These are phyloP conservation scores for Dictyostelium firmibasis DNA, from an alignment of 78 protist genomes.

Conservation along the genomic window DNA sequence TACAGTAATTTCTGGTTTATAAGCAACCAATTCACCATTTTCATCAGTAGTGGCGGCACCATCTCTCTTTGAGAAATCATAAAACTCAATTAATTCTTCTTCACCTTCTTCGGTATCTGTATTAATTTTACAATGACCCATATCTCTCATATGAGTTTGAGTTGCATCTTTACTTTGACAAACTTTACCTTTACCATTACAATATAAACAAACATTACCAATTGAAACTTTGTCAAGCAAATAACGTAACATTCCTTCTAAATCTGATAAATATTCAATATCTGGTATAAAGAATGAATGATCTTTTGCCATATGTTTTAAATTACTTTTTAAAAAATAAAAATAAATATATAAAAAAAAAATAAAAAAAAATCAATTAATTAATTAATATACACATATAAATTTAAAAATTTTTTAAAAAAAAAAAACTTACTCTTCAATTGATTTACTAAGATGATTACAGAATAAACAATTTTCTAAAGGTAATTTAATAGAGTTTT, in stretches of 20 bases:
- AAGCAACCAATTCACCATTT: not conserved
- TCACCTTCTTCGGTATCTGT: conserved; percentile 52
- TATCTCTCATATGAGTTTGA: conserved; percentile 87
- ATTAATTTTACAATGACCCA: conserved; percentile 64
- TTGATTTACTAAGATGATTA: not conserved
- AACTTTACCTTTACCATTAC: conserved; percentile 80
- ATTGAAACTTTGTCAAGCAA: conserved; percentile 80
- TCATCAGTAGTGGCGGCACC: conserved; percentile 7
- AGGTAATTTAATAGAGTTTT: conserved; percentile 70
- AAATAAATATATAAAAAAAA: not conserved
- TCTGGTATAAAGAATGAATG: conserved; percentile 94
- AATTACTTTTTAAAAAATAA: conserved; percentile 30
- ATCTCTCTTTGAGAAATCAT: conserved; percentile 78
- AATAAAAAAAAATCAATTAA: no score
- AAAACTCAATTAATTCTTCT: conserved; percentile 83
- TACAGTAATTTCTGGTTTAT: not conserved
- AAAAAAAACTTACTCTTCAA: conserved; percentile 23
- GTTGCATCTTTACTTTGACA: conserved; percentile 76
- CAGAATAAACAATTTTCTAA: conserved; percentile 86
- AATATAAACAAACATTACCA: conserved; percentile 87
- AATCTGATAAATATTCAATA: conserved; percentile 85
- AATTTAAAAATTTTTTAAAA: no score
- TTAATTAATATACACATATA: not conserved
- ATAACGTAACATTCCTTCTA: conserved; percentile 83
- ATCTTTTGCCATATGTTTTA: conserved; percentile 84